A percentile compares a stretch with the other conserved stretches of the same genome.
Conservation (phyloP, 306 rosid genomes). For the Pterocarpus santalinus region DNA sequence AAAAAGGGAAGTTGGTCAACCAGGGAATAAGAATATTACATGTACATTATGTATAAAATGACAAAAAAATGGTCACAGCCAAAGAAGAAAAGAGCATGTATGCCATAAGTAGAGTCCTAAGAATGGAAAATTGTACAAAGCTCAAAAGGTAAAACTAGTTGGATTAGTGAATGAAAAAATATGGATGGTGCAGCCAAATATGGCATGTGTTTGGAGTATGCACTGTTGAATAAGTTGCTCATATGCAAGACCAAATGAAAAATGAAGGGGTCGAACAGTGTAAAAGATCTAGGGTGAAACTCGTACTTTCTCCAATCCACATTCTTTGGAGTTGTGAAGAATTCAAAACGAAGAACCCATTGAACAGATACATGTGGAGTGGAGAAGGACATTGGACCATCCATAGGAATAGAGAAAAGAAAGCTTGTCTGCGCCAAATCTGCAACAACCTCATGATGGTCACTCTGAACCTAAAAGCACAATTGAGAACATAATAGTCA, state of each 20-base stretch:
- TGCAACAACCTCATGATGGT: conserved; percentile 95
- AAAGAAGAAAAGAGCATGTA: conserved; percentile 24
- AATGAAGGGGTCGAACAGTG: background rate
- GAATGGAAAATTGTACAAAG: background rate
- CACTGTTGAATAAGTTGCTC: conserved; percentile 13
- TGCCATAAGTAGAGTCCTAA: background rate
- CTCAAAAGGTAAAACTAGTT: background rate
- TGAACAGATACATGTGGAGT: conserved; percentile 92
- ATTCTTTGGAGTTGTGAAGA: conserved; percentile 89
- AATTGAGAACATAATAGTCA: conserved; percentile 40
- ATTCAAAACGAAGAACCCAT: conserved; percentile 98
- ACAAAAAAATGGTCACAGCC: background rate
- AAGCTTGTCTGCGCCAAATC: conserved; percentile 96
- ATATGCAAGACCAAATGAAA: conserved; percentile 12
- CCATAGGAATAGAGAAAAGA: conserved; percentile 96
- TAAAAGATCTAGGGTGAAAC: conserved; percentile 29
- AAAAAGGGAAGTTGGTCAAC: background rate
- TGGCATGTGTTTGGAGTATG: conserved; percentile 3
- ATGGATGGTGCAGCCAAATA: background rate
- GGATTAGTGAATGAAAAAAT: background rate
- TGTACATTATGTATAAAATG: conserved; percentile 1
- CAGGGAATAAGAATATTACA: background rate
- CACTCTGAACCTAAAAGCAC: conserved; percentile 87
- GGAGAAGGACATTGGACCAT: conserved; percentile 98
- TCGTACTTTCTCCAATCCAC: conserved; percentile 86